Evolutionary conservation across 805 yeast genomes (phyloP), one percentile per base, ranked within the genome.

Genomic region (Jamesozyma piceae): DNA sequence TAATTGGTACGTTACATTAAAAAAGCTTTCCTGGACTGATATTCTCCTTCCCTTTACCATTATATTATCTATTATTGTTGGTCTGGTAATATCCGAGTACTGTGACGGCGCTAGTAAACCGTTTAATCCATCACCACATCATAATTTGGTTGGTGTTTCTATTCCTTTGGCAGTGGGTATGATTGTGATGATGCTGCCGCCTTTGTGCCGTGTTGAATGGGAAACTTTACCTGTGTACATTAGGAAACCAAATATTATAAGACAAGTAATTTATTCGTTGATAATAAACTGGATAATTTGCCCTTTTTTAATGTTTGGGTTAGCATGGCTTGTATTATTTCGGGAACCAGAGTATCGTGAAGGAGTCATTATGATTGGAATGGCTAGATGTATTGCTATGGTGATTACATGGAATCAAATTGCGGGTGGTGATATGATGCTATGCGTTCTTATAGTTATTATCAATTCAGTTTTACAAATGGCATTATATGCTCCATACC

Each of bases 381-480:
- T 73, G 29, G 81, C 79, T 5, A 58, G 81, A 44, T 76, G 82
- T 52, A 75, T 76, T 48, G 82, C 81, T 19, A 76, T 77, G 81
- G 82, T 75, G 1, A 57, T 77, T 39, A 54, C 76, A 22, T 76
- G 81, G 82, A 76, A 72, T 51, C 68, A 72, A 26, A 60, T 77
- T 15, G 75, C 80, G 2, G 67, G 60, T 6, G 81, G 81, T 5
- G 77, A 75, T 51, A 57, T 60, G 37, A 65, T 65, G 33, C 54
- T 73, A 35, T 76, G 82, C 56, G 77, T 75, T 3, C 50, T 73
- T 6, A 49, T 76, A n/a, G 80, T 77, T 2, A 58, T 73, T 5
- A 53, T 73, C 35, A 76, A 76, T 56, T 69, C 76, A 40, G 31
- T 74, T 18, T 51, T 76, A 30, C 82, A 76, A 52, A 62, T 76